phyloP scores from a whole-genome alignment of 352 stramenopile genomes.

The Globisporangium uncinulatum region DNA sequence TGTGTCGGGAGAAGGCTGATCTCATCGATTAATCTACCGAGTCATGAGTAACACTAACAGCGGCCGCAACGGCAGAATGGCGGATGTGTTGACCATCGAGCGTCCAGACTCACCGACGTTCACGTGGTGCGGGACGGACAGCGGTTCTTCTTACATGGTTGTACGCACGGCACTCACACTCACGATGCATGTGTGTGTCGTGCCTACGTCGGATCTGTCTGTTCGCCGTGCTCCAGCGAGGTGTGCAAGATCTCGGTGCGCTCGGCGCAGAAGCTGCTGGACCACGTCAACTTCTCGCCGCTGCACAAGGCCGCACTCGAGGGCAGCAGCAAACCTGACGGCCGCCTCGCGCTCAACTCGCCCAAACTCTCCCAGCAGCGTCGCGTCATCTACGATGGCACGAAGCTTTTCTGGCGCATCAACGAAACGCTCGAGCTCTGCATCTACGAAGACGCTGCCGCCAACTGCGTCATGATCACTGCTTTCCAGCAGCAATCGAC shows the following conservation, averaged over 20 bases:
- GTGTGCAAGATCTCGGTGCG: slow-evolving; percentile 87
- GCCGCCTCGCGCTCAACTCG: slow-evolving; percentile 14
- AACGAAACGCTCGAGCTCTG: slow-evolving; percentile 84
- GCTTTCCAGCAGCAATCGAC: slow-evolving; percentile 47
- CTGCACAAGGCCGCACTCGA: slow-evolving; percentile 80
- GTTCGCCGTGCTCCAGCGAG: slow-evolving; percentile 35
- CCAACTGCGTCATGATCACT: slow-evolving; percentile 63
- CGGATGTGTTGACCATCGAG: slow-evolving; percentile 6
- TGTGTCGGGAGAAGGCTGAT: too few species aligned
- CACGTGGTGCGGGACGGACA: slow-evolving; percentile 42
- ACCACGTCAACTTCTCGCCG: slow-evolving; percentile 86
- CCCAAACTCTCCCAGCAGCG: slow-evolving; percentile 25
- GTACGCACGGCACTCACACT: neutral
- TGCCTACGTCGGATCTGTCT: neutral
- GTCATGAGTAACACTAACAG: neutral
- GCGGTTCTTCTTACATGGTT: neutral
- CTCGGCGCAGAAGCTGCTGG: slow-evolving; percentile 81
- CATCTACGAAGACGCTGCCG: slow-evolving; percentile 71
- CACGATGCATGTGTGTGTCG: slow-evolving; percentile 6
- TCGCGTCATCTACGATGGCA: slow-evolving; percentile 74
- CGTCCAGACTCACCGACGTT: slow-evolving; percentile 48
- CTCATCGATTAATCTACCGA: neutral
- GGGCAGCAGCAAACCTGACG: slow-evolving; percentile 17
- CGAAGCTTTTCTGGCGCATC: slow-evolving; percentile 84
- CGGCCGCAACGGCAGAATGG: neutral